Base-by-base conservation (phyloP, 2,329 filamentous ascomycete genomes). In the Coniochaeta sp. region DNA sequence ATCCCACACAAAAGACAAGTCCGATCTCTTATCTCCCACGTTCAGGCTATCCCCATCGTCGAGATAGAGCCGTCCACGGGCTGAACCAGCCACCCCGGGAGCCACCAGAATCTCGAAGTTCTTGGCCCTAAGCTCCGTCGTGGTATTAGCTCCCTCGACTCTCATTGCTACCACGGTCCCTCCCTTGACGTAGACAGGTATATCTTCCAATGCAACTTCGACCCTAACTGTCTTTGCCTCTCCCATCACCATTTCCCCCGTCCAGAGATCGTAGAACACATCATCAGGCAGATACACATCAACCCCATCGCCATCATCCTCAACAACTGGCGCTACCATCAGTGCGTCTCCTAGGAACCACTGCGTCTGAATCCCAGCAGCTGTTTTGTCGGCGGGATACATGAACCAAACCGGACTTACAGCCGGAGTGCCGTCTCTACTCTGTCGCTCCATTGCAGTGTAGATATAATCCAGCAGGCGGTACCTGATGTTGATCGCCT, bases 381-480 rank as follows among this genome's bases (percentile, higher is more conserved):
- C 74, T 0, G 68, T 69, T 26, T 65, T 59, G 61, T 80, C 77
- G 6, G 68, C 54, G 1, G 76, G 88, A 68, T 89, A 91, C n/a
- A 82, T 67, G 71, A 85, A 91, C 74, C 88, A 90, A 61, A 90
- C 69, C 0, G 89, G 88, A 69, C 82, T 85, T 31, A 89, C 84
- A 83, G 90, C 43, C 77, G 81, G 72, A 89, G 80, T 82, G 47
- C 89, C 89, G 34, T 81, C 82, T 8, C 75, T 68, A 16, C 78
- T 81, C 69, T 90, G 87, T 56, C 72, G 70, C 69, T 87, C 78
- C 64, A 91, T 74, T 0, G 84, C 83, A 1, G 89, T 91, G 76
- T 91, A 91, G 60, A 89, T 78, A 73, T 91, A 91, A 69, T 91
- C 88, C 12, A 93, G 76, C 8, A 91, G 76, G 31, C 80, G 79